Percentiles rank a stretch among this genome's conserved stretches.
These are phyloP conservation scores for Haplosporangium sp. DNA, from an alignment of 371 early-diverging fungal genomes.

Conservation along the genomic window DNA sequence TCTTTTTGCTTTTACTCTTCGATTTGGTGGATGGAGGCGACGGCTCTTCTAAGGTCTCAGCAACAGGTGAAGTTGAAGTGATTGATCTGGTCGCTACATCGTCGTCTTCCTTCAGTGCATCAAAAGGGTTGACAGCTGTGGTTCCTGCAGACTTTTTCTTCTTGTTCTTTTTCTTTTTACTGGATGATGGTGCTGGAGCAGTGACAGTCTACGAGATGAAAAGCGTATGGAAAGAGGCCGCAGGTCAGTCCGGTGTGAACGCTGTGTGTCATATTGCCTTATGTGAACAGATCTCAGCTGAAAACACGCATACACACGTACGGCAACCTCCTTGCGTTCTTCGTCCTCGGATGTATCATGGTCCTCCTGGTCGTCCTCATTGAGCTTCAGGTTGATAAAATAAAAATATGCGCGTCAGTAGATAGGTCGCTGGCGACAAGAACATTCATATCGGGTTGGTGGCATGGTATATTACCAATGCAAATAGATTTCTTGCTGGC, in stretches of 20 bases:
- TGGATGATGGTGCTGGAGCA: conserved; percentile 31
- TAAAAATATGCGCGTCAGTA: background rate
- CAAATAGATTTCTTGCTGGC: conserved; percentile 72
- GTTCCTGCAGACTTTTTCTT: conserved; percentile 37
- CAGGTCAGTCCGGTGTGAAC: no score
- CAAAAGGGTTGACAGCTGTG: conserved; percentile 37
- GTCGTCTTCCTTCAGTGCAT: conserved; percentile 30
- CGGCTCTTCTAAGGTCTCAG: background rate
- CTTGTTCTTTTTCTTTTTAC: conserved; percentile 58
- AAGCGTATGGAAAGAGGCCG: background rate
- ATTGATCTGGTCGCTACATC: conserved; percentile 4
- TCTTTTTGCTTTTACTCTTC: conserved; percentile 63
- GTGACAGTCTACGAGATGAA: background rate
- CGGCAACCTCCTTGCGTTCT: conserved; percentile 16
- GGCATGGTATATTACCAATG: conserved; percentile 57
- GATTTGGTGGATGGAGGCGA: conserved; percentile 10
- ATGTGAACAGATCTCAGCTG: no score
- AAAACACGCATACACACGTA: conserved; percentile 1
- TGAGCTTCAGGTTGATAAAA: conserved; percentile 18
- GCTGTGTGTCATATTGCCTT: no score
- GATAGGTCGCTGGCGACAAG: background rate
- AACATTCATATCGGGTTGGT: background rate
- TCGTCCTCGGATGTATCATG: conserved; percentile 34
- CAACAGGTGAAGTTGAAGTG: background rate
- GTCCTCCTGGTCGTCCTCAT: conserved; percentile 51